Percentiles rank a stretch among this genome's conserved stretches.
Evolutionary conservation across 345 rosid species (phyloP).

Genomic region (Lepidium sativum): DNA sequence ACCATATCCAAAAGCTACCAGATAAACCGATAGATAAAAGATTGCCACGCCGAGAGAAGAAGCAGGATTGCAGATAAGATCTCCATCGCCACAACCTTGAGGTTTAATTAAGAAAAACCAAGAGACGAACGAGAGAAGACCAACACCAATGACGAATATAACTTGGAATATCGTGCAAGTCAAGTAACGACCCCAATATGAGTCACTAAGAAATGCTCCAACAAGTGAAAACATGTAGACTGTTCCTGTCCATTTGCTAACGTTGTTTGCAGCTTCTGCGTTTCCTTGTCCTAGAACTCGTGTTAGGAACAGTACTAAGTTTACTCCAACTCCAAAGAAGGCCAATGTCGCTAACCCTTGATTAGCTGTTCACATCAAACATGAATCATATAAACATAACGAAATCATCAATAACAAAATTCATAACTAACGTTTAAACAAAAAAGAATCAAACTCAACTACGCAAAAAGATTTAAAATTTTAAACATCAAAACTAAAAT

Average conservation of each 20-base stretch:
- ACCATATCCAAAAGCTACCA: conserved; percentile 81
- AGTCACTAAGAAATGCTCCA: conserved; percentile 92
- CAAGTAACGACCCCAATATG: conserved; percentile 89
- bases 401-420: too few species aligned
- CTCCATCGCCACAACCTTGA: conserved; percentile 60
- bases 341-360: conserved; percentile 86
- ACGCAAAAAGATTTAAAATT: too few species aligned
- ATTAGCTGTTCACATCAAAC: conserved; percentile 36
- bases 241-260: conserved; percentile 94
- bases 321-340: conserved; percentile 90
- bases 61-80: conserved; percentile 27
- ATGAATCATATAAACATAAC: too few species aligned
- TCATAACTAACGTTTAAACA: too few species aligned
- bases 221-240: conserved; percentile 82
- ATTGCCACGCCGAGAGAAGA: conserved; percentile 36
- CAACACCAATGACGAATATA: too few species aligned
- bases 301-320: conserved; percentile 71
- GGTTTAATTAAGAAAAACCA: conserved; percentile 63
- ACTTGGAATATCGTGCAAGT: conserved; percentile 37
- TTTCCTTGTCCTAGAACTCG: conserved; percentile 71
- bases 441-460: too few species aligned
- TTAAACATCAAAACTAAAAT: too few species aligned
- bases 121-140: too few species aligned
- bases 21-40: conserved; percentile 61
- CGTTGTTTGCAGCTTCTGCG: conserved; percentile 78